A percentile compares a stretch with the other conserved stretches of the same genome.
Conservation (phyloP, 371 early-diverging fungal genomes). For the Parasitella parasitica region DNA sequence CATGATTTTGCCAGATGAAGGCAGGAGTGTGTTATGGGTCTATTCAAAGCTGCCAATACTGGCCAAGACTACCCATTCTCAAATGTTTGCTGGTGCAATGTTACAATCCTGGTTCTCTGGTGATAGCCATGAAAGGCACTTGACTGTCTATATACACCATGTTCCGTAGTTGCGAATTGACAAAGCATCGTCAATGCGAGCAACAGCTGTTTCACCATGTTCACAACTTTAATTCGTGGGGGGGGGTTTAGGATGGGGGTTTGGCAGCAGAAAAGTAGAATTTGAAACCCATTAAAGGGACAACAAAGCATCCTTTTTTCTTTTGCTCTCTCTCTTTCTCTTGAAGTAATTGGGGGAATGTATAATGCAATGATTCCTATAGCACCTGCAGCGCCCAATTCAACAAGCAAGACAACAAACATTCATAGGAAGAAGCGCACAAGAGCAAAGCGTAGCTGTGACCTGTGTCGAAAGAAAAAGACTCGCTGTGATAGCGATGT, state of each 20-base stretch:
- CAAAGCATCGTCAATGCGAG: no score
- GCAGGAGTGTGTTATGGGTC: no score
- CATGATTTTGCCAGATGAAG: no score
- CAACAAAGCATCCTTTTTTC: neutral
- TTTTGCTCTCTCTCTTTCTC: neutral
- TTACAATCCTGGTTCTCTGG: no score
- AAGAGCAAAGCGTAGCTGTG: constrained; percentile 30
- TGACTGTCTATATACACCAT: no score
- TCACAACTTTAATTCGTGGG: neutral
- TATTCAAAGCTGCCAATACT: no score
- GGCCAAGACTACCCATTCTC: no score
- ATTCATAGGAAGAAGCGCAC: constrained; percentile 11
- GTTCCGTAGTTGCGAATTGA: no score
- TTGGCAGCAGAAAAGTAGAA: neutral
- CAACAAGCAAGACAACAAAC: neutral
- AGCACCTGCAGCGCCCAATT: constrained; percentile 8
- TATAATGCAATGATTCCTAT: constrained; percentile 19
- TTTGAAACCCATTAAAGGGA: neutral
- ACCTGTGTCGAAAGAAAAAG: constrained; percentile 26
- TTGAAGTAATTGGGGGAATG: neutral
- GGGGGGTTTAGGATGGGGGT: neutral
- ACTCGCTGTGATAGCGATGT: constrained; percentile 30
- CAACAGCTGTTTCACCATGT: neutral
- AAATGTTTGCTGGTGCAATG: no score
- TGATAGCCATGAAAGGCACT: no score